Evolutionary conservation across 1,139 yeast species (phyloP).

Genomic region (Blastobotrys malaysiensis): DNA sequence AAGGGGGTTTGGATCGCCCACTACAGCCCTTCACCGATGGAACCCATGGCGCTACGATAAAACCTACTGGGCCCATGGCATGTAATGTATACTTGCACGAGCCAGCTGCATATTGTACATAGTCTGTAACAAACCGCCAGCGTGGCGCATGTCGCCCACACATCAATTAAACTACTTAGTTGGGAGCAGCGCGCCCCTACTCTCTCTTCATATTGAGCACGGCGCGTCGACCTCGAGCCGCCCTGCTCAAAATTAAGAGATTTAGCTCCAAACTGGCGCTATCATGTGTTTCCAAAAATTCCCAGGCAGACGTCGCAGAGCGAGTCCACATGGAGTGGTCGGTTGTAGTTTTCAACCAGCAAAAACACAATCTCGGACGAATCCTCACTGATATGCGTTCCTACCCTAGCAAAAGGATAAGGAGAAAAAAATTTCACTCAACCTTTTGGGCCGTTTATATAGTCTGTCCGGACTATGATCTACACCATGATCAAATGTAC

Average conservation of each 20-base stretch:
- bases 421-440: conserved; percentile 32
- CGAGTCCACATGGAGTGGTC: conserved; percentile 75
- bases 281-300: conserved; percentile 60
- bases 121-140: neutral
- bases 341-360: conserved; percentile 99
- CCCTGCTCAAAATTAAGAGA: neutral
- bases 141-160: neutral
- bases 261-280: neutral
- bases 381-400: conserved; percentile 99
- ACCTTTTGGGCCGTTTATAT: conserved; percentile 5
- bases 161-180: neutral
- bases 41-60: neutral
- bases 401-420: conserved; percentile 99
- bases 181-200: neutral
- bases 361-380: conserved; percentile 99
- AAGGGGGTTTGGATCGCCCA: neutral
- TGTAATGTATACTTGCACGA: neutral
- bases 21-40: neutral
- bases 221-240: neutral
- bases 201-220: neutral
- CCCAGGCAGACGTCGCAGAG: conserved; percentile 43
- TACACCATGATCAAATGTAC: neutral
- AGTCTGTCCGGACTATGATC: neutral
- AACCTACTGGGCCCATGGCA: neutral
- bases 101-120: neutral